phyloP scores from a whole-genome alignment of 495 filamentous ascomycete genomes.

The Penicillium nucicola region DNA sequence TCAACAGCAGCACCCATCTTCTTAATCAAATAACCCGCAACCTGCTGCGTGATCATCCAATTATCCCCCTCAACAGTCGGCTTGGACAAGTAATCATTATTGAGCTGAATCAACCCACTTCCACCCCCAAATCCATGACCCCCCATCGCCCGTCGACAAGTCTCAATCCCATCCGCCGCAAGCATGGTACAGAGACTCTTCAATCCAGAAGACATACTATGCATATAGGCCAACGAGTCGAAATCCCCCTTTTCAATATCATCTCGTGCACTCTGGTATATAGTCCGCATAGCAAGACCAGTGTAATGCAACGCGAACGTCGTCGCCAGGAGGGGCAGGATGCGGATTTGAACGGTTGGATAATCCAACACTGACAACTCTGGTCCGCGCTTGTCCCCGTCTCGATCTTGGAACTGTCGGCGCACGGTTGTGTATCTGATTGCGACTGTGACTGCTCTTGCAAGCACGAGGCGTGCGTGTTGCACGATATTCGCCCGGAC shows the following conservation, averaged over 20 bases:
- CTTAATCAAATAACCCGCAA: slow-evolving; percentile 46
- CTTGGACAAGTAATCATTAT: slow-evolving; percentile 48
- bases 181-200: slow-evolving; percentile 50
- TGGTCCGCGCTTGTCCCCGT: slow-evolving; percentile 27
- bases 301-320: slow-evolving; percentile 50
- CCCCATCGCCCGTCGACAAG: slow-evolving; percentile 45
- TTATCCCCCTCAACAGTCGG: slow-evolving; percentile 53
- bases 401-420: slow-evolving; percentile 46
- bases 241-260: slow-evolving; percentile 43
- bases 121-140: slow-evolving; percentile 49
- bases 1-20: slow-evolving; percentile 37
- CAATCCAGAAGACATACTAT: slow-evolving; percentile 45
- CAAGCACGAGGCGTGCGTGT: slow-evolving; percentile 43
- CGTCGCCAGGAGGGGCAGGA: slow-evolving; percentile 46
- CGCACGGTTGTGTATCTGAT: slow-evolving; percentile 42
- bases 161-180: slow-evolving; percentile 49
- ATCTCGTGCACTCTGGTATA: slow-evolving; percentile 34
- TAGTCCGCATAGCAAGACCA: slow-evolving; percentile 37
- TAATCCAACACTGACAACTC: slow-evolving; percentile 48
- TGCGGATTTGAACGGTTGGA: slow-evolving; percentile 46
- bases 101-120: slow-evolving; percentile 44
- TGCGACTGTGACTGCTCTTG: slow-evolving; percentile 46
- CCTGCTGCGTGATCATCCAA: slow-evolving; percentile 53
- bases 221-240: slow-evolving; percentile 40
- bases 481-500: slow-evolving; percentile 47